These are phyloP conservation scores for Crithidia mellificae DNA, from an alignment of 208 protist genomes.

Conservation along the genomic window DNA sequence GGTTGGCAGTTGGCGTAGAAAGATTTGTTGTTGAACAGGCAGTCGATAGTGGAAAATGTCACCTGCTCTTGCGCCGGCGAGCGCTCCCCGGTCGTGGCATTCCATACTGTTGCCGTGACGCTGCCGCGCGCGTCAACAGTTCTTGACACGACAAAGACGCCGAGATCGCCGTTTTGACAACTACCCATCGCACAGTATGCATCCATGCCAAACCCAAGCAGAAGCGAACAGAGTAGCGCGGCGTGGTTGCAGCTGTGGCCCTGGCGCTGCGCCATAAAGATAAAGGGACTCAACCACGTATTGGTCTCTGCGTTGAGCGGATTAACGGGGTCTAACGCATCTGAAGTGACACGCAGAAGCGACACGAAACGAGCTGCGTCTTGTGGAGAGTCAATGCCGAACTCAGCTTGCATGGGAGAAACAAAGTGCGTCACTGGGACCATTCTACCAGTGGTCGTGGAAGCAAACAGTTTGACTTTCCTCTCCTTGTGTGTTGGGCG, in stretches of 20 bases:
- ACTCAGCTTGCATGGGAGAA: slow-evolving; percentile 69
- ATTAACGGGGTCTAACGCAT: slow-evolving; percentile 37
- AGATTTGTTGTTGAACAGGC: slow-evolving; percentile 83
- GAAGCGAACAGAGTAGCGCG: slow-evolving; percentile 85
- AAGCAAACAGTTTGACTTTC: slow-evolving; percentile 89
- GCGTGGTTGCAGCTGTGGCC: slow-evolving; percentile 87
- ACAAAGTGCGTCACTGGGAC: slow-evolving; percentile 89
- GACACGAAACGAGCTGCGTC: slow-evolving; percentile 91
- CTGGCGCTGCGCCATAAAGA: slow-evolving; percentile 87
- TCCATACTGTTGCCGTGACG: slow-evolving; percentile 77
- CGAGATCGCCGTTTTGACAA: slow-evolving; percentile 41
- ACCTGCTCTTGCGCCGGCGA: slow-evolving; percentile 44
- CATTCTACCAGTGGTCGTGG: slow-evolving; percentile 75
- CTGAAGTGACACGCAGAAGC: slow-evolving; percentile 61
- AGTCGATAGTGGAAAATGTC: slow-evolving; percentile 69
- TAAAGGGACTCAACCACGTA: slow-evolving; percentile 76
- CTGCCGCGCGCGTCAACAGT: slow-evolving; percentile 26
- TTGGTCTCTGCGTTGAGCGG: slow-evolving; percentile 24
- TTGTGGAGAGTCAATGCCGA: slow-evolving; percentile 75
- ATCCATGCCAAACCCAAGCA: slow-evolving; percentile 91
- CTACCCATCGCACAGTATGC: slow-evolving; percentile 83
- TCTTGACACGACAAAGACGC: slow-evolving; percentile 79
- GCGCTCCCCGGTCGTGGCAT: slow-evolving; percentile 73
- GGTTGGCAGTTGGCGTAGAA: slow-evolving; percentile 91
- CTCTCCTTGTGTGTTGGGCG: slow-evolving; percentile 68